Evolutionary conservation across 345 rosid species (phyloP).

Genomic region (Bretschneidera sinensis): DNA sequence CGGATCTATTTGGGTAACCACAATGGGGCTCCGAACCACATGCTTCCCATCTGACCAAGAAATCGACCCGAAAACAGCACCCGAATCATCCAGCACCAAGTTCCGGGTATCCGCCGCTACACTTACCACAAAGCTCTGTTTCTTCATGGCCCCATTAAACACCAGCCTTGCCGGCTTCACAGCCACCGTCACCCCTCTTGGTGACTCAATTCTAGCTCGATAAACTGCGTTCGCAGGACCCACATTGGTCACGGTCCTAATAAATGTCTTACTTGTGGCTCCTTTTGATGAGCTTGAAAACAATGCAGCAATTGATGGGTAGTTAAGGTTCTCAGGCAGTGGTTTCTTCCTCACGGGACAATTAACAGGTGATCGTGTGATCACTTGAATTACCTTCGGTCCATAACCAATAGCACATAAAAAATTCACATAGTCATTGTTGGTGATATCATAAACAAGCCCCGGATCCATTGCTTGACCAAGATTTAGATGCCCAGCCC

Average conservation of each 20-base stretch:
- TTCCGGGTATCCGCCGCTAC: constrained; percentile 43
- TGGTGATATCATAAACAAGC: constrained; percentile 60
- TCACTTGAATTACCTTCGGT: constrained; percentile 61
- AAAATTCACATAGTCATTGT: constrained; percentile 57
- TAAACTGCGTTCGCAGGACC: constrained; percentile 46
- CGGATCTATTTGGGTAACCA: constrained; percentile 51
- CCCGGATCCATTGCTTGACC: constrained; percentile 77
- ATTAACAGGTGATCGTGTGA: constrained; percentile 45
- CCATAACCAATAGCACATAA: constrained; percentile 69
- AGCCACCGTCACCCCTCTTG: constrained; percentile 49
- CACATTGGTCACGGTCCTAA: constrained; percentile 70
- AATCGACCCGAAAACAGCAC: constrained; percentile 68
- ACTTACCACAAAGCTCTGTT: constrained; percentile 51
- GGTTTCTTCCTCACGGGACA: constrained; percentile 54
- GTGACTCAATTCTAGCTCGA: constrained; percentile 38
- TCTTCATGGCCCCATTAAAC: constrained; percentile 45
- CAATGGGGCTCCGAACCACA: constrained; percentile 67
- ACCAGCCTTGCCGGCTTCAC: constrained; percentile 57
- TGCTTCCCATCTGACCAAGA: constrained; percentile 81
- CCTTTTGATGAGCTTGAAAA: constrained; percentile 42
- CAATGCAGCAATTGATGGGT: constrained; percentile 70
- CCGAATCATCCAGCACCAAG: constrained; percentile 49
- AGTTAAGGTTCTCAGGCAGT: constrained; percentile 62
- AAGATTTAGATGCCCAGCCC: constrained; percentile 69
- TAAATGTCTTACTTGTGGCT: constrained; percentile 32